phyloP scores from a whole-genome alignment of 2,329 filamentous ascomycete genomes.

The Fusarium armeniacum region DNA sequence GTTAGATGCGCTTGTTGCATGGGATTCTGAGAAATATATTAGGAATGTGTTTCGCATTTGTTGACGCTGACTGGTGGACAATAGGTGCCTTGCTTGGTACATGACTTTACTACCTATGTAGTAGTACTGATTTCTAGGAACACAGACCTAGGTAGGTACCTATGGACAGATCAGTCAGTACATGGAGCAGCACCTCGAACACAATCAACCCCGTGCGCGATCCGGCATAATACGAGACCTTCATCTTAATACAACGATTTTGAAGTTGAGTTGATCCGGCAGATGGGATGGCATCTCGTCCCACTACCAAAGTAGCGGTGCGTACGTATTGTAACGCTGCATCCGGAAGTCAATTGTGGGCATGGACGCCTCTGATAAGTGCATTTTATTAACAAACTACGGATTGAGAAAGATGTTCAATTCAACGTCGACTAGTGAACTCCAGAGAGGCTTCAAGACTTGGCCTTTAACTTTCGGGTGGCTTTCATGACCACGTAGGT shows the following conservation, averaged over 20 bases:
- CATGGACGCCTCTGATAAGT: constrained; percentile 32
- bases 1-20: constrained; percentile 1
- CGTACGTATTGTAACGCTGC: constrained; percentile 20
- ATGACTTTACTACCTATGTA: not conserved
- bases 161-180: too few species aligned
- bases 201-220: constrained; percentile 10
- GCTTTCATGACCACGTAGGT: constrained; percentile 27
- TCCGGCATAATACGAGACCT: constrained; percentile 25
- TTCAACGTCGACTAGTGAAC: constrained; percentile 2
- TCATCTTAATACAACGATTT: constrained; percentile 20
- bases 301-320: not conserved
- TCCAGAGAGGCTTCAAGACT: constrained; percentile 13
- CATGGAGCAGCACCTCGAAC: not conserved
- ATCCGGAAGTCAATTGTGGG: constrained; percentile 34
- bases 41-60: constrained; percentile 45
- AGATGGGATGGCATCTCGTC: constrained; percentile 18
- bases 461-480: constrained; percentile 31
- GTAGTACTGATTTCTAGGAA: not conserved
- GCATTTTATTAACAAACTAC: constrained; percentile 3
- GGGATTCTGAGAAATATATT: constrained; percentile 1
- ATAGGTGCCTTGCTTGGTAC: not conserved
- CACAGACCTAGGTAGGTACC: not conserved
- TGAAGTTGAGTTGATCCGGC: not conserved
- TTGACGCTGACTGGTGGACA: constrained; percentile 23
- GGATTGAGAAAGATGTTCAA: constrained; percentile 15